Conservation (phyloP, 176 grass and related monocot genomes). For the Alloteropsis semialata region DNA sequence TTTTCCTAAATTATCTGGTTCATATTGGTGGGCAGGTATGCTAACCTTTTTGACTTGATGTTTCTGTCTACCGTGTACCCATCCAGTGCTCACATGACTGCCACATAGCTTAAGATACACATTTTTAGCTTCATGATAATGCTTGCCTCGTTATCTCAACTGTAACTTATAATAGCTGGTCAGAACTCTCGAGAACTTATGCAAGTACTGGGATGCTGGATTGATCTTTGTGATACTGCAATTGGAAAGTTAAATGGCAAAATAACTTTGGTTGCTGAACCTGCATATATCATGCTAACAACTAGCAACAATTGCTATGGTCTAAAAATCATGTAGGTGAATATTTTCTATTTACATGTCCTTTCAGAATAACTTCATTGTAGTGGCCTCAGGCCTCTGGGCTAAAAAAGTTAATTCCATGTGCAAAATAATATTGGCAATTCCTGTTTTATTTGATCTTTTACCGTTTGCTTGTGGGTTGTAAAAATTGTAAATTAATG, state of each 20-base stretch:
- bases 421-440: background rate
- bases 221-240: constrained; percentile 12
- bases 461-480: constrained; percentile 6
- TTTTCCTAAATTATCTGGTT: constrained; percentile 90
- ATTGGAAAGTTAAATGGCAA: background rate
- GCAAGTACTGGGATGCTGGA: background rate
- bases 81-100: background rate
- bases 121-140: constrained; percentile 21
- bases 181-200: background rate
- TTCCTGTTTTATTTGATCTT: constrained; percentile 1
- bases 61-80: constrained; percentile 21
- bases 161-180: constrained; percentile 2
- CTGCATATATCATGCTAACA: background rate
- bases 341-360: constrained; percentile 22
- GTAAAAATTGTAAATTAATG: constrained; percentile 16
- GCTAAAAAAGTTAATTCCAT: background rate
- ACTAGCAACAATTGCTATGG: background rate
- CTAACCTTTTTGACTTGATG: constrained; percentile 1
- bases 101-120: constrained; percentile 15
- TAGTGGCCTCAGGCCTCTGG: background rate
- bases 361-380: constrained; percentile 1
- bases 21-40: constrained; percentile 80
- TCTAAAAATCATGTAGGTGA: background rate
- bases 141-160: background rate
- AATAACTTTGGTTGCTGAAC: background rate